Evolutionary conservation across 2,329 filamentous ascomycete species (phyloP).

Genomic region (Lasiodiplodia hormozganensis): DNA sequence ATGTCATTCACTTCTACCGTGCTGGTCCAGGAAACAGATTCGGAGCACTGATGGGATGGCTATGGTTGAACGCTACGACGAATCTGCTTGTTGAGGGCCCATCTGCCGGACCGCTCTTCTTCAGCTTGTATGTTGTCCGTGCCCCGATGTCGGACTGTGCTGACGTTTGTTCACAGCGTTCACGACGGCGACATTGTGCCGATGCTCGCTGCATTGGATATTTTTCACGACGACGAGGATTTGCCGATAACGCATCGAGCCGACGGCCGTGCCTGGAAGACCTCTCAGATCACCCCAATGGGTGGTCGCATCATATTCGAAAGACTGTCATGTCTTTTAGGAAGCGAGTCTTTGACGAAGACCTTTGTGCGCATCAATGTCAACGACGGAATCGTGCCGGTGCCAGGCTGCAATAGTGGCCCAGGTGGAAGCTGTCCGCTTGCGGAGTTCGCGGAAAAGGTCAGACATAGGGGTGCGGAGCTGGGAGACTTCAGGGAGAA

Average conservation of each 20-base stretch:
- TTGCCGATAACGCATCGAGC: conserved; percentile 57
- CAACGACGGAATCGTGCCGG: conserved; percentile 62
- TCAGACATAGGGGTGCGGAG: conserved; percentile 49
- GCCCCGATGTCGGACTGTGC: not conserved
- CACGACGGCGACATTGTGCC: conserved; percentile 67
- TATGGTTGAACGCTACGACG: conserved; percentile 65
- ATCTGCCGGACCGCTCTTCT: conserved; percentile 57
- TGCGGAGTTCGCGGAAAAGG: conserved; percentile 50
- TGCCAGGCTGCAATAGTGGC: conserved; percentile 56
- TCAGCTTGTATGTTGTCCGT: conserved; percentile 59
- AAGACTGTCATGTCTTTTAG: conserved; percentile 53
- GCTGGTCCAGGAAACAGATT: conserved; percentile 64
- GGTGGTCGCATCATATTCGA: conserved; percentile 63
- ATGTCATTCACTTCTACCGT: conserved; percentile 65
- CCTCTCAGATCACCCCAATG: conserved; percentile 64
- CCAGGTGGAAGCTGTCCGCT: conserved; percentile 58
- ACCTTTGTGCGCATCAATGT: conserved; percentile 61
- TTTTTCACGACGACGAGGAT: conserved; percentile 53
- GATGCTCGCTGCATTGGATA: conserved; percentile 59
- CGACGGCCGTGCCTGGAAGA: conserved; percentile 58
- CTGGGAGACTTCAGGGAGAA: conserved; percentile 56
- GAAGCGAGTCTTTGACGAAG: conserved; percentile 24
- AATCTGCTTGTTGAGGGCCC: conserved; percentile 55
- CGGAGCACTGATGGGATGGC: conserved; percentile 61
- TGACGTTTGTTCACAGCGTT: conserved; percentile 43